Conservation (phyloP, 495 filamentous ascomycete genomes). For the Amorphotheca resinae region DNA sequence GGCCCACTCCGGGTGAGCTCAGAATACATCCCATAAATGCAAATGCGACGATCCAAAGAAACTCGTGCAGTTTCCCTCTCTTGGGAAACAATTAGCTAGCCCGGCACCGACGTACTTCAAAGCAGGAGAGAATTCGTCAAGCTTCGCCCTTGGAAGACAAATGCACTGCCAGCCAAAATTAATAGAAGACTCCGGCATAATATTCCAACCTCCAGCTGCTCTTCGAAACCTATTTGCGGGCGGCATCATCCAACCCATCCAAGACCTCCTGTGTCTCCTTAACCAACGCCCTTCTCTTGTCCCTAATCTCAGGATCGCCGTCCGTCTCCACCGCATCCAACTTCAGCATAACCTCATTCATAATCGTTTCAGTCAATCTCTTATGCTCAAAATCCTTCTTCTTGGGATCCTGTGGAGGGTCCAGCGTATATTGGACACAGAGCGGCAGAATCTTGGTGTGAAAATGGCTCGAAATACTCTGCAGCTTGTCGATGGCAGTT, state of each 20-base stretch:
- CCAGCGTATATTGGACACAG: conserved; percentile 47
- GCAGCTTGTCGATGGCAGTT: conserved; percentile 56
- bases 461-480: conserved; percentile 53
- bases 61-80: background rate
- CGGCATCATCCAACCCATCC: conserved; percentile 43
- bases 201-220: background rate
- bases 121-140: background rate
- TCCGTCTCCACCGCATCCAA: conserved; percentile 71
- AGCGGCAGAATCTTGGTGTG: conserved; percentile 52
- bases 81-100: background rate
- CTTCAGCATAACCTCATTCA: conserved; percentile 75
- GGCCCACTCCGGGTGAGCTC: too few relatives aligned
- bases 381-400: conserved; percentile 67
- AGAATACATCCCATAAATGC: background rate
- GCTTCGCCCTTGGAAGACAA: background rate
- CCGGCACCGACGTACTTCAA: background rate
- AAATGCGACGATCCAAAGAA: background rate
- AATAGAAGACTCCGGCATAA: background rate
- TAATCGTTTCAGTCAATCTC: conserved; percentile 68
- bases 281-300: conserved; percentile 61
- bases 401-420: conserved; percentile 58
- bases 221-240: background rate
- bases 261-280: conserved; percentile 57
- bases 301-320: conserved; percentile 49
- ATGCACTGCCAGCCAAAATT: background rate